Evolutionary conservation across 202 grass and related monocot species (phyloP).

Genomic region (Cymbopogon flexuosus): DNA sequence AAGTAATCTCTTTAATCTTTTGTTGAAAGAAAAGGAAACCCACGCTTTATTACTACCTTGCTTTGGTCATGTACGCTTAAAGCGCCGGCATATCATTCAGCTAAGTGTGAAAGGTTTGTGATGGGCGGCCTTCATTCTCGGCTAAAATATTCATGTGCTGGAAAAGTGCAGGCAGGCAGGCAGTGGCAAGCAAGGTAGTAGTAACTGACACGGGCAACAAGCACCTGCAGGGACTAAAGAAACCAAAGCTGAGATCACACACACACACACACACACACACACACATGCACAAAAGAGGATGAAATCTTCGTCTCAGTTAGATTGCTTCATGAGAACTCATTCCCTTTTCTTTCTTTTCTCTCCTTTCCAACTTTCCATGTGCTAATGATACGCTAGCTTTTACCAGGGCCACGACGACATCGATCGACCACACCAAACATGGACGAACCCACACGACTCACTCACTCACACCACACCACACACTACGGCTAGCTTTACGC

Average conservation of each 20-base stretch:
- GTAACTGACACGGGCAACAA: constrained; percentile 25
- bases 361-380: constrained; percentile 83
- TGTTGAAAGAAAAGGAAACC: neutral
- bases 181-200: neutral
- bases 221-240: constrained; percentile 42
- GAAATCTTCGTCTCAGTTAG: constrained; percentile 28
- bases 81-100: neutral
- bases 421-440: constrained; percentile 31
- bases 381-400: constrained; percentile 52
- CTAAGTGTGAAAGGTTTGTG: neutral
- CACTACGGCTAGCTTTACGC: constrained; percentile 29
- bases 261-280: constrained; percentile 16
- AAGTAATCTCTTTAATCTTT: neutral
- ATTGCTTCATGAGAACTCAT: constrained; percentile 76
- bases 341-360: constrained; percentile 42
- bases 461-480: neutral
- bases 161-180: constrained; percentile 20
- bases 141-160: neutral
- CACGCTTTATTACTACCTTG: neutral
- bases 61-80: neutral
- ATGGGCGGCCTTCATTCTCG: neutral
- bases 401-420: constrained; percentile 8
- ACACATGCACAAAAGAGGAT: constrained; percentile 32
- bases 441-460: neutral
- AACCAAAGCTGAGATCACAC: constrained; percentile 21